phyloP scores from a whole-genome alignment of 176 grass and related monocot genomes.

The Avena eriantha region DNA sequence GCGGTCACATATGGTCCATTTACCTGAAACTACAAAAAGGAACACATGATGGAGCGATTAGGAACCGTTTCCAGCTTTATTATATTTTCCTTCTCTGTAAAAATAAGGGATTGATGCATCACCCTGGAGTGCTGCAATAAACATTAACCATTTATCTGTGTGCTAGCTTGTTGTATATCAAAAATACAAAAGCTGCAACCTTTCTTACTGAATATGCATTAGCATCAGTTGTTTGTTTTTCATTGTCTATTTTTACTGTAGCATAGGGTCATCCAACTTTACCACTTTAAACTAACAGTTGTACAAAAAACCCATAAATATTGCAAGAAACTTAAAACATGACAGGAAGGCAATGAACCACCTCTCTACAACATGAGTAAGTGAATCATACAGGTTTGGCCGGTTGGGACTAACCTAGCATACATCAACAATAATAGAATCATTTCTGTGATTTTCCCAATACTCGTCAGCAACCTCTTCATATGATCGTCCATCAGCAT shows the following conservation, averaged over 20 bases:
- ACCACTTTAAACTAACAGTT: not conserved
- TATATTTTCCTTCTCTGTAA: no score
- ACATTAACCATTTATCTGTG: not conserved
- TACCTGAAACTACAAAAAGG: no score
- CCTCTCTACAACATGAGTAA: not conserved
- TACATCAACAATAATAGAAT: slow-evolving; percentile 99
- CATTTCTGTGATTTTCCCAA: slow-evolving; percentile 98
- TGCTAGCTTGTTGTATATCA: not conserved
- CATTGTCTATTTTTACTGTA: not conserved
- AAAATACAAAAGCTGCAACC: slow-evolving; percentile 7
- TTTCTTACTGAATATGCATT: not conserved
- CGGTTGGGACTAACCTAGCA: slow-evolving; percentile 77
- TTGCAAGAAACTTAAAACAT: slow-evolving; percentile 39
- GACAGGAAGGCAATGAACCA: not conserved
- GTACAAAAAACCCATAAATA: not conserved
- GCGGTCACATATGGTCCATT: no score
- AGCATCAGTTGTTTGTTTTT: slow-evolving; percentile 2
- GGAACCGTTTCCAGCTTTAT: no score
- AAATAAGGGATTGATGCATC: no score
- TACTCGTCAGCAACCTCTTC: slow-evolving; percentile 97
- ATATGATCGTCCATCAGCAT: slow-evolving; percentile 94
- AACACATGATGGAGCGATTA: no score
- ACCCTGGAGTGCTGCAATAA: no score
- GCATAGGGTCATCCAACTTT: slow-evolving; percentile 16
- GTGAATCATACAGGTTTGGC: not conserved